Percentiles rank a stretch among this genome's conserved stretches.
Evolutionary conservation across 345 rosid species (phyloP).

Genomic region (Nephelium lappaceum): DNA sequence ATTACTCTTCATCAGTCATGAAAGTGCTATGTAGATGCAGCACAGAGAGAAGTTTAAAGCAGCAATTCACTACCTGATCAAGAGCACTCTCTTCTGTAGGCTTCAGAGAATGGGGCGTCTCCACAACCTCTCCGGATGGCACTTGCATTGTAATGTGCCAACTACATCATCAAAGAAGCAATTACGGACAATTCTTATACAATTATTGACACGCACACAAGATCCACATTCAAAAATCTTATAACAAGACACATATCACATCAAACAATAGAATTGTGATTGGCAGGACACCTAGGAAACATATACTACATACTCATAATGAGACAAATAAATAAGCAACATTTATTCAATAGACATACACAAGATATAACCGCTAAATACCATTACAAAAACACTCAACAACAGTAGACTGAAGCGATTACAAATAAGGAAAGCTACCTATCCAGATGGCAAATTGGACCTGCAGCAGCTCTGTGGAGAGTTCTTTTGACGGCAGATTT

Average conservation of each 20-base stretch:
- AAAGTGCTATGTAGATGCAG: constrained; percentile 4
- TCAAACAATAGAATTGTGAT: neutral
- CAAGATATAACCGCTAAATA: neutral
- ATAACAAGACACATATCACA: neutral
- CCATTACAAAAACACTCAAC: neutral
- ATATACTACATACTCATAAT: neutral
- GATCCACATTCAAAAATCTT: neutral
- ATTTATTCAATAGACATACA: constrained; percentile 1
- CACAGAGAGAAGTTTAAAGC: constrained; percentile 11
- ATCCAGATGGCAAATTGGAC: constrained; percentile 72
- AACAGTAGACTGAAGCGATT: neutral
- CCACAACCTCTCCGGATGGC: constrained; percentile 64
- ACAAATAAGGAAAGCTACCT: constrained; percentile 43
- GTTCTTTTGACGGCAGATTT: constrained; percentile 84
- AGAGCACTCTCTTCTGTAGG: constrained; percentile 58
- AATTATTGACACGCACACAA: constrained; percentile 4
- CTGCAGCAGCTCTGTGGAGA: constrained; percentile 59
- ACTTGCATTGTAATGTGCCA: constrained; percentile 75
- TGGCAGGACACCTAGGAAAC: neutral
- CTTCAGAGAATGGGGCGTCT: constrained; percentile 81
- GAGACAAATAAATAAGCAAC: neutral
- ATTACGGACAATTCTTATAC: neutral
- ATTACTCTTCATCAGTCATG: neutral
- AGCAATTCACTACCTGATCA: constrained; percentile 53
- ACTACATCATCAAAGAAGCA: constrained; percentile 45